A percentile compares a stretch with the other conserved stretches of the same genome.
Conservation (phyloP, 2,329 filamentous ascomycete genomes). For the Juglanconis oblonga region DNA sequence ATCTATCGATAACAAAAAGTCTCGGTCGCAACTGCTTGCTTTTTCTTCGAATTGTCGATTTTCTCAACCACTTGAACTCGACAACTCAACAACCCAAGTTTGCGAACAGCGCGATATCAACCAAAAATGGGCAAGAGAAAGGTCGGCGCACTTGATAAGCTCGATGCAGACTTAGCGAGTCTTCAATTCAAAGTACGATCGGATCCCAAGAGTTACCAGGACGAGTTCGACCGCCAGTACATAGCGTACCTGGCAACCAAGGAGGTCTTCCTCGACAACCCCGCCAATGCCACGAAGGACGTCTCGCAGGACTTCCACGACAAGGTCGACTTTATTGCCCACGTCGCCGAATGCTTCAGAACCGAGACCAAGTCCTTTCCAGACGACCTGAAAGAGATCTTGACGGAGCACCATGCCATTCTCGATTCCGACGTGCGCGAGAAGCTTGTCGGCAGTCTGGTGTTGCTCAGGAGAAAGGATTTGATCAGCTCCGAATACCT, state of each 20-base stretch:
- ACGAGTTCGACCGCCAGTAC: constrained; percentile 86
- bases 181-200: constrained; percentile 88
- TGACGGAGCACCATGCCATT: constrained; percentile 77
- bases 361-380: constrained; percentile 75
- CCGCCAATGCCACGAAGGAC: constrained; percentile 71
- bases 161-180: constrained; percentile 87
- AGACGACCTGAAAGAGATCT: constrained; percentile 74
- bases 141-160: constrained; percentile 88
- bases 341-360: constrained; percentile 91
- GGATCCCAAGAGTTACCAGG: constrained; percentile 81
- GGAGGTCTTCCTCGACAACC: constrained; percentile 86
- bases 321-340: constrained; percentile 88
- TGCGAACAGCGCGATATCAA: neutral
- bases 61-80: neutral
- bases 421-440: constrained; percentile 84
- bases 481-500: constrained; percentile 81
- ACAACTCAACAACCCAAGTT: neutral
- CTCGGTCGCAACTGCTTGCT: neutral
- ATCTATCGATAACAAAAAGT: constrained; percentile 8
- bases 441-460: constrained; percentile 89
- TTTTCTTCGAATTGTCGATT: constrained; percentile 2
- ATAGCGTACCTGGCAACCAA: constrained; percentile 88
- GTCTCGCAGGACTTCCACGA: constrained; percentile 84
- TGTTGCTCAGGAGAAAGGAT: constrained; percentile 85
- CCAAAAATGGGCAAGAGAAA: constrained; percentile 78